Evolutionary conservation across 768 basidiomycete species (phyloP).

Genomic region (Hericium erinaceus): DNA sequence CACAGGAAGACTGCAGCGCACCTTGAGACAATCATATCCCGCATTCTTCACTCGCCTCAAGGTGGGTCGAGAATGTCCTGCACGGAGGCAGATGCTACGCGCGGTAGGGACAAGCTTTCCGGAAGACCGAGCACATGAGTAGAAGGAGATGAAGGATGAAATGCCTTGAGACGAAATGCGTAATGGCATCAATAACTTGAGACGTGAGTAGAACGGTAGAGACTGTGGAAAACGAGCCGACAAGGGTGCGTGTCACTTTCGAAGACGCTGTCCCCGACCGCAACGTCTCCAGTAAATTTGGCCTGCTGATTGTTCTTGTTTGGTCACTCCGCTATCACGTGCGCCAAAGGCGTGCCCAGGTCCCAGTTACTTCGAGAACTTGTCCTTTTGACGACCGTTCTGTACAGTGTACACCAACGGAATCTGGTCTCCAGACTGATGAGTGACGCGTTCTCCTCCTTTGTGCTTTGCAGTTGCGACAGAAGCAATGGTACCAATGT

Average conservation of each 20-base stretch:
- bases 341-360: neutral
- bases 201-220: neutral
- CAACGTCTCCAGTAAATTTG: neutral
- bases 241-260: neutral
- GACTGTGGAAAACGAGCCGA: neutral
- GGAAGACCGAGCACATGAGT: constrained; percentile 39
- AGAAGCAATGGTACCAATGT: too few relatives aligned
- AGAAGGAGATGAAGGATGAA: constrained; percentile 31
- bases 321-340: neutral
- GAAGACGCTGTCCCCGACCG: neutral
- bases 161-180: constrained; percentile 28
- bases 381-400: too few relatives aligned
- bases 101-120: constrained; percentile 2
- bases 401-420: too few relatives aligned
- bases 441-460: too few relatives aligned
- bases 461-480: too few relatives aligned
- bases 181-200: constrained; percentile 34
- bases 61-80: neutral
- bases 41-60: neutral
- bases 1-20: neutral
- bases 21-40: constrained; percentile 9
- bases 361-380: neutral
- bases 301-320: neutral
- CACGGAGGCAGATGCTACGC: constrained; percentile 2
- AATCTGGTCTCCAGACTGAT: too few relatives aligned